phyloP scores from a whole-genome alignment of 2,329 filamentous ascomycete species.

The Sporothrix brunneoviolacea region DNA sequence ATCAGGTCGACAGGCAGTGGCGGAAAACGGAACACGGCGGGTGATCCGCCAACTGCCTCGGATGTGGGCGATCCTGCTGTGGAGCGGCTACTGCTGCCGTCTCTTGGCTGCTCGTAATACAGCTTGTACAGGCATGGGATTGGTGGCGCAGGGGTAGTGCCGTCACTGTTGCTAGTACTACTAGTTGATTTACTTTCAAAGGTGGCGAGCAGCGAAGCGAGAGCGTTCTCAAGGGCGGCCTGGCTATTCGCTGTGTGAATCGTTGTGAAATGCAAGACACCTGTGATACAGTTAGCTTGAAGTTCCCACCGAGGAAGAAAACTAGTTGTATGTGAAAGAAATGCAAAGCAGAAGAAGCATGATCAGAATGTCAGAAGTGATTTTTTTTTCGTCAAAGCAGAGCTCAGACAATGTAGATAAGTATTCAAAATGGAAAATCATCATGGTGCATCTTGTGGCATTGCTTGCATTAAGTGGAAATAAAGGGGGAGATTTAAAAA shows the following conservation, averaged over 20 bases:
- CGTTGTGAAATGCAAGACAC: slow-evolving; percentile 36
- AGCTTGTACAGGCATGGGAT: slow-evolving; percentile 42
- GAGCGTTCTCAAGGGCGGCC: slow-evolving; percentile 32
- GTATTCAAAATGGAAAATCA: slow-evolving; percentile 78
- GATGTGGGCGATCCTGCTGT: slow-evolving; percentile 9
- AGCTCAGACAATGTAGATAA: slow-evolving; percentile 99
- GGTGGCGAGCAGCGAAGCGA: slow-evolving; percentile 33
- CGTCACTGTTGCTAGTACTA: slow-evolving; percentile 21
- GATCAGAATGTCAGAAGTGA: slow-evolving; percentile 25
- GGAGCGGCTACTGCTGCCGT: slow-evolving; percentile 1
- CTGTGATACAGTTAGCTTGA: slow-evolving; percentile 28
- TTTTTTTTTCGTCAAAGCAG: slow-evolving; percentile 72
- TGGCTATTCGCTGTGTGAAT: slow-evolving; percentile 30
- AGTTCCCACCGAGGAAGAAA: background rate
- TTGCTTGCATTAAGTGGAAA: too few relatives aligned
- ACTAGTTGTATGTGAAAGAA: background rate
- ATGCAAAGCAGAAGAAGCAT: slow-evolving; percentile 9
- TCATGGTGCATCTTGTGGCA: slow-evolving; percentile 52
- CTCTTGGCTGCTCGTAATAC: slow-evolving; percentile 47
- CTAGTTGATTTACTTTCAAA: slow-evolving; percentile 18
- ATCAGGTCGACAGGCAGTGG: slow-evolving; percentile 57
- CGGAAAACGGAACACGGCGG: slow-evolving; percentile 47
- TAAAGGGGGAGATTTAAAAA: slow-evolving; percentile 11
- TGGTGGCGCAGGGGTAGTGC: background rate
- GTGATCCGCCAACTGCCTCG: background rate